These are phyloP conservation scores for Aspergillus neoniger DNA, from an alignment of 2,329 filamentous ascomycete genomes.

Conservation along the genomic window DNA sequence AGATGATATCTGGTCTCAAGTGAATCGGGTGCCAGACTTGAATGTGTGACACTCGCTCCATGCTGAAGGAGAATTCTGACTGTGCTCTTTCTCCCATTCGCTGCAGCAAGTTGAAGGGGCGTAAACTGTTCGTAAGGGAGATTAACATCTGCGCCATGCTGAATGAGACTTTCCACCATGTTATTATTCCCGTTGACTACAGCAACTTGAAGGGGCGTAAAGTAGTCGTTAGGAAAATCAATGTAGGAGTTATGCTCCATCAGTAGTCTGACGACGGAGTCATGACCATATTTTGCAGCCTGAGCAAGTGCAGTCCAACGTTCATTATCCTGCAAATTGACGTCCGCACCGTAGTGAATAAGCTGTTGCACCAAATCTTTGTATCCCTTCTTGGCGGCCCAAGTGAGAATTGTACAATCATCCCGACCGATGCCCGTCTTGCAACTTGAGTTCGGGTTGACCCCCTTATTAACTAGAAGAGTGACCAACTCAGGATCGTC, in stretches of 20 bases:
- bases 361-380: neutral
- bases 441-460: neutral
- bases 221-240: neutral
- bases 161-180: neutral
- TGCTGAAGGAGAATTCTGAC: too few relatives aligned
- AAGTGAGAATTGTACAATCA: slow-evolving; percentile 9
- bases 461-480: neutral
- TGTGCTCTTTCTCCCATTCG: too few relatives aligned
- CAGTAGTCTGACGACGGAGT: neutral
- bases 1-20: too few relatives aligned
- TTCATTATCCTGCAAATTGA: neutral
- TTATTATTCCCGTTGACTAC: neutral
- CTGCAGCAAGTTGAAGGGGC: too few relatives aligned
- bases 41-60: too few relatives aligned
- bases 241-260: neutral
- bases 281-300: neutral
- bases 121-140: too few relatives aligned
- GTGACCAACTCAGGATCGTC: neutral
- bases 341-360: neutral
- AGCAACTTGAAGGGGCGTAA: neutral
- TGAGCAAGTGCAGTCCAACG: slow-evolving; percentile 3
- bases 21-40: too few relatives aligned
- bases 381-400: slow-evolving; percentile 7
- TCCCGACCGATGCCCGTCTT: neutral
- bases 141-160: neutral